Conservation (phyloP, 805 yeast genomes). For the Yamadazyma endophytica region DNA sequence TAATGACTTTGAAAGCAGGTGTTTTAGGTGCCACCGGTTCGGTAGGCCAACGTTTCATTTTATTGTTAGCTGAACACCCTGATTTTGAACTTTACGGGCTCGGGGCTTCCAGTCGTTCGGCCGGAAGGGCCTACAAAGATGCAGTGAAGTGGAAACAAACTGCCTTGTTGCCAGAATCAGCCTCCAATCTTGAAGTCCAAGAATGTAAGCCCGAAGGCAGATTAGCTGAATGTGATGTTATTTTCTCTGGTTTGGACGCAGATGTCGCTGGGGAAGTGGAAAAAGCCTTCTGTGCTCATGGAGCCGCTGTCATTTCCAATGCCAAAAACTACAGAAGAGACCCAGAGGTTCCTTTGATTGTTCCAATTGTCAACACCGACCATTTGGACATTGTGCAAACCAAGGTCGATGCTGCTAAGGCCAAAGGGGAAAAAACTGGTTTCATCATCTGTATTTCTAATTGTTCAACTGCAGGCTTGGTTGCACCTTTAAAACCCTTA, state of each 20-base stretch:
- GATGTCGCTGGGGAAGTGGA: constrained; percentile 93
- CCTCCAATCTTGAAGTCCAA: constrained; percentile 58
- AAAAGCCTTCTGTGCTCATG: constrained; percentile 74
- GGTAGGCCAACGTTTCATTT: constrained; percentile 93
- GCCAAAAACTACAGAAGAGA: constrained; percentile 95
- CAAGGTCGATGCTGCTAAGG: constrained; percentile 46
- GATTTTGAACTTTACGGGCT: constrained; percentile 78
- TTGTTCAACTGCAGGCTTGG: constrained; percentile 97
- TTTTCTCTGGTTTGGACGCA: constrained; percentile 91
- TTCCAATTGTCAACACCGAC: constrained; percentile 91
- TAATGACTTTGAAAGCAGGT: constrained; percentile 51
- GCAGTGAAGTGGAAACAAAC: constrained; percentile 97
- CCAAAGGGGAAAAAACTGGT: constrained; percentile 60
- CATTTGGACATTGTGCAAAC: constrained; percentile 73
- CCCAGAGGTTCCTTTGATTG: constrained; percentile 83
- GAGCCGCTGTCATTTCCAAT: constrained; percentile 83
- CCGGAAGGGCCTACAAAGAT: constrained; percentile 80
- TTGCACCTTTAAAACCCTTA: constrained; percentile 94
- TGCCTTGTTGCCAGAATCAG: constrained; percentile 65
- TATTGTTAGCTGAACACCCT: constrained; percentile 81
- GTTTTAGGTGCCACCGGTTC: constrained; percentile 98
- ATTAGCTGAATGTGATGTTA: constrained; percentile 88
- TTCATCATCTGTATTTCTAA: constrained; percentile 92
- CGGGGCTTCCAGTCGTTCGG: constrained; percentile 93
- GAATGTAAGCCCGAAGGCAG: constrained; percentile 71